These are phyloP conservation scores for Botrytis medusae DNA, from an alignment of 2,329 filamentous ascomycete species.

Conservation along the genomic window DNA sequence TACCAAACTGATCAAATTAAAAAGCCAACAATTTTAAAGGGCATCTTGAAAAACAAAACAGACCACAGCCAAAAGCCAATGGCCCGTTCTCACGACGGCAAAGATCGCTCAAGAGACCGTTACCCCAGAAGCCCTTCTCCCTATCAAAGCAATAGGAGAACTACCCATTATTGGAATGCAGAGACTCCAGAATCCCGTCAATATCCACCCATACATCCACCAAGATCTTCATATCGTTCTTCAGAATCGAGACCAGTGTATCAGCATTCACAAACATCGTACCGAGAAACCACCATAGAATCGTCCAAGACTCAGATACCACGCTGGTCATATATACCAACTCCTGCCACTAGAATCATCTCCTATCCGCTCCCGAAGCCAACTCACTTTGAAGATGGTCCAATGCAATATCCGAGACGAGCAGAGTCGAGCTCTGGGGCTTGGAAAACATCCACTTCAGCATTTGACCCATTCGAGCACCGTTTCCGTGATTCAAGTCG, in stretches of 20 bases:
- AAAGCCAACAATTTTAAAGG: background rate
- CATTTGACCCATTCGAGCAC: background rate
- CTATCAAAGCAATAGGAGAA: background rate
- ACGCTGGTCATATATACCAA: slow-evolving; percentile 9
- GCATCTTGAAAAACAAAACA: background rate
- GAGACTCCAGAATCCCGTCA: background rate
- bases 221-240: background rate
- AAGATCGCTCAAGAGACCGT: background rate
- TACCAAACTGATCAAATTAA: background rate
- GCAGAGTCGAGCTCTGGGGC: background rate
- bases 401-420: background rate
- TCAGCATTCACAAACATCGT: background rate
- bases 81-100: background rate
- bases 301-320: background rate
- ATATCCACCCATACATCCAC: background rate
- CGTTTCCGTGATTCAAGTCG: background rate
- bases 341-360: background rate
- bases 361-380: background rate
- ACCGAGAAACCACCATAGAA: background rate
- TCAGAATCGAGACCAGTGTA: background rate
- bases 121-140: background rate
- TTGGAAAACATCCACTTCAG: background rate
- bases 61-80: too few species aligned
- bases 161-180: background rate
- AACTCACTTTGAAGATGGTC: too few species aligned